Base-by-base conservation (phyloP, 2,329 filamentous ascomycete species). In the Xylariales sp. region DNA sequence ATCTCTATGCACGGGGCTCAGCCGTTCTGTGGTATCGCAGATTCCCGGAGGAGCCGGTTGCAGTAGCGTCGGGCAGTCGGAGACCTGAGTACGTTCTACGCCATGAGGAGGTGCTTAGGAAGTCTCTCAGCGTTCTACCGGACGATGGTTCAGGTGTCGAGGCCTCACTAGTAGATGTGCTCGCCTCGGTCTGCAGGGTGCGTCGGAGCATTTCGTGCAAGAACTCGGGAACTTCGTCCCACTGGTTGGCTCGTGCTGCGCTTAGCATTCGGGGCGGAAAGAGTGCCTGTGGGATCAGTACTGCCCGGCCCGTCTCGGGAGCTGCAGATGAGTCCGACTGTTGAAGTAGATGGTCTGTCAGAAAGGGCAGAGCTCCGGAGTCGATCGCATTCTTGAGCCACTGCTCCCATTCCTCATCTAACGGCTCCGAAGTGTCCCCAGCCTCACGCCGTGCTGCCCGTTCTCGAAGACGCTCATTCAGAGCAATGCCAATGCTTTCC, bases 361-460 rank as follows among this genome's bases (percentile, higher is more conserved):
- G 53, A 34, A 68, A 65, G 14, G 70, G 63, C 25, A 80, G 60
- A 39, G 74, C 66, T 42, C 81, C 81, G 5, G 74, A 69, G 52
- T 86, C 82, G 33, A 83, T 74, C 29, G 76, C 80, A 50, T 81
- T 79, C 60, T 86, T 86, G 43, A 86, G 65, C 76, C 81, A 87
- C 56, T 84, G 80, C 57, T 87, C 83, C 81, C 80, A 86, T 50
- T 83, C 81, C 45, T 83, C 80, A 52, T 86, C 82, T 47, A 86
- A 69, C 18, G 77, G 70, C 32, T 74, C 69, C 13, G 72, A 70
- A 20, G 61, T 61, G 45, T 80, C 75, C 29, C 79, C 80, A 4
- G 77, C 74, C 46, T 81, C 77, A 39, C 78, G 74, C 32, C 76
- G 70, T 13, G 79, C 80, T 6, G 78, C 80, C 33, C 78, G 76